Evolutionary conservation across 495 filamentous ascomycete genomes (phyloP), one percentile per base, ranked within the genome.

Genomic region (Saxophila tyrrhenica): DNA sequence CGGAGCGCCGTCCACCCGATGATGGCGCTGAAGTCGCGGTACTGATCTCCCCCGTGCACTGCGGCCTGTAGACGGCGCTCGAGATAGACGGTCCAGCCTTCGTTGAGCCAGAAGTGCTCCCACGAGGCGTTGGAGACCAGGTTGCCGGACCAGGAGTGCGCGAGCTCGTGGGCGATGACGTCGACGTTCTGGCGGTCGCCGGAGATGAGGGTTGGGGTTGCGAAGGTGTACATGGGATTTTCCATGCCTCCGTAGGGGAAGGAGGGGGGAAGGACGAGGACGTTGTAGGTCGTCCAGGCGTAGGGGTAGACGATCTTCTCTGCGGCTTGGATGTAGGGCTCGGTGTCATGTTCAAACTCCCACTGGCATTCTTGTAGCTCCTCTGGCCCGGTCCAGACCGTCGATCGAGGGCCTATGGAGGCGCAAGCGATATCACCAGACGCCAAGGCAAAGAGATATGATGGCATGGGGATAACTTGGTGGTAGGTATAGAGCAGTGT

Each of bases 101-200:
- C 90, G 60, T 96, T 96, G 51, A 97, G 68, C 90, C 90, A 97
- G 65, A 95, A 96, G 62, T 98, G 90, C 67, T 96, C 89, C 92
- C 92, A 98, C 29, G 82, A 89, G 51, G 83, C 82, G 64, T 85
- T 91, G 7, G 83, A 88, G 9, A 96, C 92, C 2, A 96, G 70
- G 62, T 98, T 98, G 15, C 91, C 92, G 59, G 85, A 90, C 89
- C 90, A 96, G 62, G 80, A 85, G 68, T 97, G 91, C 47, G 81
- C 76, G 21, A 98, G 76, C 68, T 98, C 91, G 65, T 98, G 91
- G 2, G 92, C 91, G 67, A 98, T 96, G 17, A 96, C 90, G 70
- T 95, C 91, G 3, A 98, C 76, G 59, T 98, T 98, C 61, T 94
- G 84, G 22, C 88, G 81, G 62, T 98, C 92, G 47, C 89, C 89